These are phyloP conservation scores for Wickerhamomyces chambardii DNA, from an alignment of 805 yeast genomes.

Conservation along the genomic window DNA sequence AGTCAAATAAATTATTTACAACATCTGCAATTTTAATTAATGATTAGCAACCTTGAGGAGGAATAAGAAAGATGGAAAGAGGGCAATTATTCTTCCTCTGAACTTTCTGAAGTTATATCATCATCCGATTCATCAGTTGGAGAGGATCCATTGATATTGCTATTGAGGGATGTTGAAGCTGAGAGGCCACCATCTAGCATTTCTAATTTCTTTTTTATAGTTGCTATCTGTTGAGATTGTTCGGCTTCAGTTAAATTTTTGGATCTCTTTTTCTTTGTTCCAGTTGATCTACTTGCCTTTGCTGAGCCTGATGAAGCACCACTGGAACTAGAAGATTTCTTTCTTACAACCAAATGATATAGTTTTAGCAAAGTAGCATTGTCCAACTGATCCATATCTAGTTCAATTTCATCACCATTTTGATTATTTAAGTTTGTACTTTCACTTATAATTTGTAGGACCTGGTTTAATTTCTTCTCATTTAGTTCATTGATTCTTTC, in stretches of 20 bases:
- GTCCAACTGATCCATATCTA: conserved; percentile 90
- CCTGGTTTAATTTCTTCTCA: conserved; percentile 76
- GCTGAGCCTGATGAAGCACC: conserved; percentile 5
- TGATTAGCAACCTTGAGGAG: too few species aligned
- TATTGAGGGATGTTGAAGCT: conserved; percentile 12
- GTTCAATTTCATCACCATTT: conserved; percentile 88
- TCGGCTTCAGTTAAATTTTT: conserved; percentile 58
- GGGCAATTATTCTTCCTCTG: conserved; percentile 68
- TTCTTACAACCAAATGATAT: conserved; percentile 71
- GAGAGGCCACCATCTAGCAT: conserved; percentile 53
- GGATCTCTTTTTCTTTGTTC: conserved; percentile 31
- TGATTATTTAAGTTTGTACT: conserved; percentile 46
- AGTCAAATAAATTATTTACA: too few species aligned
- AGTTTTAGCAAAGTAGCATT: conserved; percentile 74
- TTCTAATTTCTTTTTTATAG: conserved; percentile 66
- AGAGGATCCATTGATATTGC: conserved; percentile 22
- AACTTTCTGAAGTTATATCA: conserved; percentile 56
- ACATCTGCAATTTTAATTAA: too few species aligned
- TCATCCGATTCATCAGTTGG: conserved; percentile 35
- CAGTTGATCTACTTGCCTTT: conserved; percentile 4
- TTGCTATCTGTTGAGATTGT: conserved; percentile 58
- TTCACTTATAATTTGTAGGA: conserved; percentile 78
- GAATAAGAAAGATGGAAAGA: too few species aligned
- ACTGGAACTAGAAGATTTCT: conserved; percentile 9
- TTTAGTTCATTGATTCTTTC: conserved; percentile 74